Evolutionary conservation across 2,329 filamentous ascomycete species (phyloP), one percentile per base, ranked within the genome.

Genomic region (Microsporum ferrugineum): DNA sequence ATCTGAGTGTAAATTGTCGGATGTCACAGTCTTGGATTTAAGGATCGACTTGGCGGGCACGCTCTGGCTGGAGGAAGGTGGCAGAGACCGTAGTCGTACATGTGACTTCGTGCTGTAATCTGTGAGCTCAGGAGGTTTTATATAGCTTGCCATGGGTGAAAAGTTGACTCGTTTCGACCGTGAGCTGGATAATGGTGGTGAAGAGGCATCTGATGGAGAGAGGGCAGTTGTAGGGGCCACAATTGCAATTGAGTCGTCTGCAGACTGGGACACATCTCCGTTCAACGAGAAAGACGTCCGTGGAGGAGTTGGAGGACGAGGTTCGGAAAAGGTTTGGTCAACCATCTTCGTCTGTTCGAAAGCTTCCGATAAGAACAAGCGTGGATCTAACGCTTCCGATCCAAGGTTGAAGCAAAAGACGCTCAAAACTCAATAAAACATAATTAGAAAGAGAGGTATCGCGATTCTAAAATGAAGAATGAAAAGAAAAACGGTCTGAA

Each of bases 21-120:
- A 71, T 57, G 69, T 74, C 62, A 68, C 67, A 73, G 76, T 70
- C 72, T 79, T 72, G 27, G 84, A 80, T 72, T 99, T 99, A 63
- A 99, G 80, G 59, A 99, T 99, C 2, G 85, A 87, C 68, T 86
- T 87, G n/a, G 80, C 71, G 4, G 84, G 82, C 65, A 79, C 82
- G 51, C 75, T 78, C 64, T 82, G 77, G 63, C 78, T 78, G n/a
- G 71, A 72, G 27, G 71, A 72, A 60, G 78, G 78, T 38, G 77
- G 78, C 2, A 82, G 70, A 31, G 74, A 72, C 58, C 78, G 76
- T 17, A 80, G 66, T 5, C 76, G 74, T n/a, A 76, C 74, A 65
- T 74, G 77, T 56, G 73, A 63, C 47, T 69, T 70, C 33, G 65
- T 60, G 7, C 62, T 51, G 10, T 60, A 58, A 27, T 66, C 62